Conservation (phyloP, 768 basidiomycete species). For the Pleurotus giganteus region DNA sequence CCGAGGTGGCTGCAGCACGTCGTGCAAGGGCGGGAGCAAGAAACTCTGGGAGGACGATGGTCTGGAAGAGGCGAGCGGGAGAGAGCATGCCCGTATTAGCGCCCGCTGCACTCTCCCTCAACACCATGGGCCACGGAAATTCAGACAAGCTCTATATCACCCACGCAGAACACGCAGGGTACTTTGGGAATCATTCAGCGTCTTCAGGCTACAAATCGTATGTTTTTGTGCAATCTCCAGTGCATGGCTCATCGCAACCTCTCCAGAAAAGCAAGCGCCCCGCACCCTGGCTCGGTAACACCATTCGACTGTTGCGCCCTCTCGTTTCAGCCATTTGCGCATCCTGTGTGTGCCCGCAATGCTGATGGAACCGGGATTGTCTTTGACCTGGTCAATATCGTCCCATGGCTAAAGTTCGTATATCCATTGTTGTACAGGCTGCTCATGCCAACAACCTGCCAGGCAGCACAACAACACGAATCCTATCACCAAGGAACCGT, state of each 20-base stretch:
- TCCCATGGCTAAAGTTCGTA: slow-evolving; percentile 89
- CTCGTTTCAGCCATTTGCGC: slow-evolving; percentile 84
- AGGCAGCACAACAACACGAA: slow-evolving; percentile 83
- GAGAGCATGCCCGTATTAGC: not conserved
- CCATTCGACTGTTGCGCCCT: slow-evolving; percentile 93
- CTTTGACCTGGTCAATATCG: slow-evolving; percentile 89
- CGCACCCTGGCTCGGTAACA: slow-evolving; percentile 61
- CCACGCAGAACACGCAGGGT: slow-evolving; percentile 82
- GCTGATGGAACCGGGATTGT: slow-evolving; percentile 76
- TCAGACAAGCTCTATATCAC: slow-evolving; percentile 88
- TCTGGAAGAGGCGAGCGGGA: slow-evolving; percentile 7
- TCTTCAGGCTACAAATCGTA: slow-evolving; percentile 73
- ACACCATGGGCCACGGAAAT: slow-evolving; percentile 80
- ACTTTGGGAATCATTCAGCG: slow-evolving; percentile 78
- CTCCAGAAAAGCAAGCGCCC: slow-evolving; percentile 63
- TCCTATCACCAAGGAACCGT: slow-evolving; percentile 70
- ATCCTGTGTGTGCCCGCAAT: slow-evolving; percentile 87
- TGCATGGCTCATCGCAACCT: slow-evolving; percentile 12
- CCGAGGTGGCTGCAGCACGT: not conserved
- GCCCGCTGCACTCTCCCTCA: not conserved
- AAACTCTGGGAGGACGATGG: slow-evolving; percentile 38
- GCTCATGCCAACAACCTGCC: slow-evolving; percentile 13
- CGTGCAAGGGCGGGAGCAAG: slow-evolving; percentile 30
- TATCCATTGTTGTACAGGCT: not conserved
- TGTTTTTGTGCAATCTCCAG: slow-evolving; percentile 22